phyloP scores from a whole-genome alignment of 2,329 filamentous ascomycete species.

The Albophoma yamanashiensis region DNA sequence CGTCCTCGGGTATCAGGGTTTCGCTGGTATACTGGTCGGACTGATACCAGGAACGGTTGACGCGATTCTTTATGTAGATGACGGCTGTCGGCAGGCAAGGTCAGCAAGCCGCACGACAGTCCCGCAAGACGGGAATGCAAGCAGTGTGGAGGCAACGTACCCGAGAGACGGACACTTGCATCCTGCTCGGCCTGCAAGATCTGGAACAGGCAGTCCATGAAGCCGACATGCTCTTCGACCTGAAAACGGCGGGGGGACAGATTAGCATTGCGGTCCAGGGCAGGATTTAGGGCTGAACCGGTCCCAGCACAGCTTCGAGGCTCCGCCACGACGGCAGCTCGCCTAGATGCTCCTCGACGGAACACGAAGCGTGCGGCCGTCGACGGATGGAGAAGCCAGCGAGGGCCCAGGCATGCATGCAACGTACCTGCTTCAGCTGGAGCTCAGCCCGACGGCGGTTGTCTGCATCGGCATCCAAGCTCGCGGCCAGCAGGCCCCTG shows the following conservation, averaged over 20 bases:
- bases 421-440: slow-evolving; percentile 68
- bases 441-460: slow-evolving; percentile 67
- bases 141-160: slow-evolving; percentile 42
- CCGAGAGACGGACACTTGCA: slow-evolving; percentile 71
- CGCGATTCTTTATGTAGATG: slow-evolving; percentile 96
- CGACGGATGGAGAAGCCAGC: background rate
- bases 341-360: background rate
- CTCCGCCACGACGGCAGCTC: background rate
- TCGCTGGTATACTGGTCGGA: slow-evolving; percentile 64
- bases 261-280: background rate
- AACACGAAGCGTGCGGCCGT: background rate
- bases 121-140: slow-evolving; percentile 1
- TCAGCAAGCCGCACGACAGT: slow-evolving; percentile 6
- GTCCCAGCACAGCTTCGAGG: background rate
- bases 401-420: background rate
- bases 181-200: slow-evolving; percentile 86
- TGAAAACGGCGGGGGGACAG: slow-evolving; percentile 23
- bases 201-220: slow-evolving; percentile 81
- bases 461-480: slow-evolving; percentile 64
- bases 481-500: slow-evolving; percentile 66
- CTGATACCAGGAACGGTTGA: slow-evolving; percentile 82
- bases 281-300: background rate
- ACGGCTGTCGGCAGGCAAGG: slow-evolving; percentile 49
- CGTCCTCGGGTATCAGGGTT: slow-evolving; percentile 72
- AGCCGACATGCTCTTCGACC: slow-evolving; percentile 85